phyloP scores from a whole-genome alignment of 2,329 filamentous ascomycete genomes.

The Gremmenia infestans region DNA sequence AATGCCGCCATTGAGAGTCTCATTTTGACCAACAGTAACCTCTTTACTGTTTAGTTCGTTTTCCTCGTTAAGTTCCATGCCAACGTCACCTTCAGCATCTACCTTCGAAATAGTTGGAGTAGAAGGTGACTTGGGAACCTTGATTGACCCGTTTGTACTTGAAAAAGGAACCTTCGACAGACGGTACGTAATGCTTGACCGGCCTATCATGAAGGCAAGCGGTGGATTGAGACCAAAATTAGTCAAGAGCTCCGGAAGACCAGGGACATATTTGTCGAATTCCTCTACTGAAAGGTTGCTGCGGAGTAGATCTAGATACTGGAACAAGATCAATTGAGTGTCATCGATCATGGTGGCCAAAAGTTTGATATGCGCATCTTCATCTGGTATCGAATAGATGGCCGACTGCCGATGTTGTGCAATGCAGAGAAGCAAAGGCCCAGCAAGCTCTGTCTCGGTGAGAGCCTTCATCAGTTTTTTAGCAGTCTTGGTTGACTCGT shows the following conservation, averaged over 20 bases:
- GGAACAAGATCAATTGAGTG: slow-evolving; percentile 75
- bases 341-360: slow-evolving; percentile 86
- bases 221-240: slow-evolving; percentile 76
- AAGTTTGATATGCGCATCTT: slow-evolving; percentile 79
- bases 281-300: slow-evolving; percentile 70
- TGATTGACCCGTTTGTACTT: slow-evolving; percentile 20
- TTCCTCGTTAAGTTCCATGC: slow-evolving; percentile 20
- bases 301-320: slow-evolving; percentile 85
- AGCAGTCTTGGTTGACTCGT: slow-evolving; percentile 68
- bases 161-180: slow-evolving; percentile 36
- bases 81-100: slow-evolving; percentile 54
- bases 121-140: slow-evolving; percentile 6
- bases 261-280: slow-evolving; percentile 75
- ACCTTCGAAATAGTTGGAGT: slow-evolving; percentile 13
- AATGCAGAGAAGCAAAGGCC: slow-evolving; percentile 81
- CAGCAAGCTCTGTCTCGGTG: slow-evolving; percentile 70
- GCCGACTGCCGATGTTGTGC: slow-evolving; percentile 88
- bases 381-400: slow-evolving; percentile 66
- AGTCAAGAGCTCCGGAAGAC: slow-evolving; percentile 65
- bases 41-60: slow-evolving; percentile 12
- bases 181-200: slow-evolving; percentile 66
- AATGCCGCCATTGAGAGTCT: slow-evolving; percentile 15
- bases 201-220: slow-evolving; percentile 79
- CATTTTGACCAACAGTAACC: slow-evolving; percentile 5
- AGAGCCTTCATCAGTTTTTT: slow-evolving; percentile 76